Evolutionary conservation across 1,139 yeast genomes (phyloP).

Genomic region (Debaryomyces subglobosus): DNA sequence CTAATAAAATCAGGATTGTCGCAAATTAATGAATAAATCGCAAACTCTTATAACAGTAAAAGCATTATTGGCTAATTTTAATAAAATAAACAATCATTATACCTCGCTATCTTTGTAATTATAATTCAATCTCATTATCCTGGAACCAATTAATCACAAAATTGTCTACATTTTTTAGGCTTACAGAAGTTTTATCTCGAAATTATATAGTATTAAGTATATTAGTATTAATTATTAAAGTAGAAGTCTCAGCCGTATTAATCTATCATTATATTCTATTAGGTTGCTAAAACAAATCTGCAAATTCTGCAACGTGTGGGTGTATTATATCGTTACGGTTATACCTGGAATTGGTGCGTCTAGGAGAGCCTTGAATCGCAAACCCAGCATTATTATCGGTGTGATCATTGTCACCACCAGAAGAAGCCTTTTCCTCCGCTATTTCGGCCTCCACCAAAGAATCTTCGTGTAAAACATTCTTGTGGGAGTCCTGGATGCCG

Average conservation of each 20-base stretch:
- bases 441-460: conserved; percentile 51
- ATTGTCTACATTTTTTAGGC: no score
- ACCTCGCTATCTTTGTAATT: no score
- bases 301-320: conserved; percentile 53
- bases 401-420: neutral
- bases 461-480: conserved; percentile 20
- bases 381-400: conserved; percentile 1
- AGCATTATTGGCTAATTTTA: no score
- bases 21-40: neutral
- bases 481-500: conserved; percentile 36
- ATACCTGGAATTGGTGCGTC: conserved; percentile 2
- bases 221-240: conserved; percentile 8
- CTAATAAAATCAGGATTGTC: neutral
- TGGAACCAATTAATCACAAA: no score
- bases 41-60: neutral
- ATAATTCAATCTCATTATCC: no score
- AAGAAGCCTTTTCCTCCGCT: conserved; percentile 22
- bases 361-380: conserved; percentile 5
- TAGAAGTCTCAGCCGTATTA: neutral
- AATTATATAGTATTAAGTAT: conserved; percentile 1
- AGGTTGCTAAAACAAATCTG: conserved; percentile 41
- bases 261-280: conserved; percentile 7
- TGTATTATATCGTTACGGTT: conserved; percentile 23
- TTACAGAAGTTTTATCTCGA: neutral
- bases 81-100: no score